Base-by-base conservation (phyloP, 2,329 filamentous ascomycete genomes). In the Claviceps monticola region DNA sequence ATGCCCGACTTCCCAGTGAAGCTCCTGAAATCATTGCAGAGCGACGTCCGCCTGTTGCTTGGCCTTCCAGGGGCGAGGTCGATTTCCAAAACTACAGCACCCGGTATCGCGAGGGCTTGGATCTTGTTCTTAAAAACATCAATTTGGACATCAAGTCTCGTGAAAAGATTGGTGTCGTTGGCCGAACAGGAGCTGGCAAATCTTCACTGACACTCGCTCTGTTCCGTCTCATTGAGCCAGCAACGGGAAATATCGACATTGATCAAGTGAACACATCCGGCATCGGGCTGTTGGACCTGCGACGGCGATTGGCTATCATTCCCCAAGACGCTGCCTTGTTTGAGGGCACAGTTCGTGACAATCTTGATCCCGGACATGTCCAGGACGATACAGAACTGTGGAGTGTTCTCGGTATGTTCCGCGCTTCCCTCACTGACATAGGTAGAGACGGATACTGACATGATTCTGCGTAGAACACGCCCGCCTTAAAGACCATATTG, bases 81-180 rank as follows among this genome's bases (percentile, higher is more conserved):
- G 80, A 87, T 52, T 95, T 98, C 71, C 83, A 88, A 62, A 88
- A 95, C 69, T 97, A 91, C 74, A 96, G 89, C 69, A 90, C 91
- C 21, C 82, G 90, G 48, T 98, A 98, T 67, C 85, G 93, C 43
- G 80, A 86, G 58, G 91, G 87, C 5, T 76, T 98, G 51, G 90
- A 96, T 62, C 76, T 95, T 54, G 91, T 97, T 52, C 76, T 98
- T 58, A 96, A 94, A 74, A 86, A 96, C 64, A 82, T 98, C 69
- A 91, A 80, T 61, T 74, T 98, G 14, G 82, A 88, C 64, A 95
- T 98, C 73, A 94, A 95, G 71, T 84, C 91, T 5, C 88, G 90
- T 63, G 93, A 98, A 73, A 98, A 97, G 76, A 93, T 98, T 66
- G 93, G 93, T 55, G 90, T 98, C 11, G 93, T 98, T 36, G 93